phyloP scores from a whole-genome alignment of 164 flowering plant species.

The Brasenia schreberi region DNA sequence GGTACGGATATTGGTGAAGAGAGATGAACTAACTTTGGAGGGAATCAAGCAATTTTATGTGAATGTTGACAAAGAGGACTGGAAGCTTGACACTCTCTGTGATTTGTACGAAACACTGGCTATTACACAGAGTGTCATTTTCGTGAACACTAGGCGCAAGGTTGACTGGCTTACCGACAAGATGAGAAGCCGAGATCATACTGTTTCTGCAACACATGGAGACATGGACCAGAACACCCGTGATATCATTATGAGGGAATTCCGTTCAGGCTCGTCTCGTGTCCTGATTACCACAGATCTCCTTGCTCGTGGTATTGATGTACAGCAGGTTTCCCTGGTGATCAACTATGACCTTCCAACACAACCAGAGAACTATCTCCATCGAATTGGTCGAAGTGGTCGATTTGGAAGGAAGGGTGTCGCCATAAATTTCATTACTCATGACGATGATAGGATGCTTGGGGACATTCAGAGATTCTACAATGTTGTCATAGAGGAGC shows the following conservation, averaged over 20 bases:
- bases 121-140: slow-evolving; percentile 84
- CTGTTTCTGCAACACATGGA: slow-evolving; percentile 85
- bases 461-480: slow-evolving; percentile 70
- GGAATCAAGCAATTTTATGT: slow-evolving; percentile 86
- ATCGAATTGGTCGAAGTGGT: slow-evolving; percentile 85
- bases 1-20: slow-evolving; percentile 69
- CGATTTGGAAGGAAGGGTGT: slow-evolving; percentile 86
- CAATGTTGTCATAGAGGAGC: slow-evolving; percentile 66
- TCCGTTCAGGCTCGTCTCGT: slow-evolving; percentile 79
- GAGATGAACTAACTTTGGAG: slow-evolving; percentile 83
- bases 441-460: slow-evolving; percentile 74
- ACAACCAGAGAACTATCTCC: slow-evolving; percentile 83
- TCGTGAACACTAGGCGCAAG: slow-evolving; percentile 82
- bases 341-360: slow-evolving; percentile 80
- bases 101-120: slow-evolving; percentile 82
- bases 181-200: slow-evolving; percentile 81
- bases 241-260: slow-evolving; percentile 81
- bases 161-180: slow-evolving; percentile 93
- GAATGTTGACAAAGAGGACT: slow-evolving; percentile 76
- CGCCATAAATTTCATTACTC: slow-evolving; percentile 70
- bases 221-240: slow-evolving; percentile 90
- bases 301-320: slow-evolving; percentile 87
- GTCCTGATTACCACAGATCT: slow-evolving; percentile 84
- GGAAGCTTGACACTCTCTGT: slow-evolving; percentile 78
- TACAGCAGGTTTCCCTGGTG: slow-evolving; percentile 83